Evolutionary conservation across 192 early-diverging fungal species (phyloP).

Genomic region (Coemansia sp.): DNA sequence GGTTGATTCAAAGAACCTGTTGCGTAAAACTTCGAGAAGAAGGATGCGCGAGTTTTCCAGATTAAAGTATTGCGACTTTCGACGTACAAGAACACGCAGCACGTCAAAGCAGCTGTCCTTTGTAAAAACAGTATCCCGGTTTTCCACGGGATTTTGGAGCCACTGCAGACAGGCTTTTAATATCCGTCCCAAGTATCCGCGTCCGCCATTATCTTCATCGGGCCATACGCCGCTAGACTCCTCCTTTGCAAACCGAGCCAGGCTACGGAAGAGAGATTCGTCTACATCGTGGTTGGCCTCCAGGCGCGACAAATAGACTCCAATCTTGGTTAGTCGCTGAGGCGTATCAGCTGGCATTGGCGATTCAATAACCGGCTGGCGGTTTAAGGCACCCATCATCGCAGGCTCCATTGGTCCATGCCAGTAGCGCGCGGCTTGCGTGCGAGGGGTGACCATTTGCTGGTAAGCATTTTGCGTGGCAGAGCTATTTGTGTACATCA

Average conservation of each 20-base stretch:
- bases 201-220: conserved; percentile 20
- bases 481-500: background rate
- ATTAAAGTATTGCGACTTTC: conserved; percentile 48
- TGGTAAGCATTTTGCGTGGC: background rate
- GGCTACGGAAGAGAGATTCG: conserved; percentile 47
- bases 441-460: conserved; percentile 37
- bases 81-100: conserved; percentile 48
- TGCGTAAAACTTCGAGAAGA: conserved; percentile 48
- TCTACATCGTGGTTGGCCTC: conserved; percentile 30
- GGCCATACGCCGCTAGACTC: conserved; percentile 42
- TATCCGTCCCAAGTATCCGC: conserved; percentile 39
- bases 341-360: conserved; percentile 44
- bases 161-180: conserved; percentile 43
- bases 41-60: conserved; percentile 35
- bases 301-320: conserved; percentile 28
- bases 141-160: conserved; percentile 47
- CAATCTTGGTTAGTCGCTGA: conserved; percentile 33
- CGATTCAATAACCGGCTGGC: conserved; percentile 24
- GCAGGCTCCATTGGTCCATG: conserved; percentile 39
- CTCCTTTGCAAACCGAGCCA: conserved; percentile 55
- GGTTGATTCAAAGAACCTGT: conserved; percentile 49
- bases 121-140: conserved; percentile 46
- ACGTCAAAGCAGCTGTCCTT: conserved; percentile 57
- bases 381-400: background rate
- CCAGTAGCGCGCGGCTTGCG: conserved; percentile 53